These are phyloP conservation scores for Pseudisothecium myosuroides DNA, from an alignment of 225 moss, liverwort and hornwort genomes.

Conservation along the genomic window DNA sequence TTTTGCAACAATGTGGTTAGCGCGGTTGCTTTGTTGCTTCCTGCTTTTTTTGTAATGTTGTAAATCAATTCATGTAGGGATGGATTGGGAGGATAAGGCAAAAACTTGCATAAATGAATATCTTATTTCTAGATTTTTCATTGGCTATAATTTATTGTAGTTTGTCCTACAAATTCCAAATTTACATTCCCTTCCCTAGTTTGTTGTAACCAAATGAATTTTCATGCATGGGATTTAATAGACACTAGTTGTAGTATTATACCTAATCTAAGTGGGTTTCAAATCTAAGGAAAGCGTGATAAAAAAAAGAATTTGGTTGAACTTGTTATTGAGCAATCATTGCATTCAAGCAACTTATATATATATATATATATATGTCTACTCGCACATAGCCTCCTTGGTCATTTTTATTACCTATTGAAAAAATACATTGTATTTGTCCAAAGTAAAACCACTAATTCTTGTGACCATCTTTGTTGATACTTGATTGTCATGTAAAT, in stretches of 20 bases:
- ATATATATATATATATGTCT: neutral
- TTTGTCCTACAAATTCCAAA: fast-evolving
- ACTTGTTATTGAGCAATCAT: neutral
- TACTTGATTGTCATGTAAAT: neutral
- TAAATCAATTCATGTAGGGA: neutral
- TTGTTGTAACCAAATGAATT: neutral
- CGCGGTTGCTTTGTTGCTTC: fast-evolving
- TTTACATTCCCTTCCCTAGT: neutral
- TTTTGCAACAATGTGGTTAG: neutral
- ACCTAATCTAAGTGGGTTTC: neutral
- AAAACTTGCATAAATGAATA: neutral
- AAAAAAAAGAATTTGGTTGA: neutral
- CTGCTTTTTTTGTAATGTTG: neutral
- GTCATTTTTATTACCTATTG: neutral
- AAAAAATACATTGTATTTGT: neutral
- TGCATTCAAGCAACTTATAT: neutral
- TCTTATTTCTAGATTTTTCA: neutral
- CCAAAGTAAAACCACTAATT: neutral
- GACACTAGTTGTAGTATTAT: fast-evolving
- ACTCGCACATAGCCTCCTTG: neutral
- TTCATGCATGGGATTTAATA: neutral
- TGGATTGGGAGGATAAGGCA: neutral
- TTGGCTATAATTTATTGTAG: no score
- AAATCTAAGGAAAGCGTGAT: fast-evolving
- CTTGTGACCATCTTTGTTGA: neutral